Evolutionary conservation across 1,284 basidiomycete genomes (phyloP), one percentile per base, ranked within the genome.

Genomic region (Ustilago trichophora): DNA sequence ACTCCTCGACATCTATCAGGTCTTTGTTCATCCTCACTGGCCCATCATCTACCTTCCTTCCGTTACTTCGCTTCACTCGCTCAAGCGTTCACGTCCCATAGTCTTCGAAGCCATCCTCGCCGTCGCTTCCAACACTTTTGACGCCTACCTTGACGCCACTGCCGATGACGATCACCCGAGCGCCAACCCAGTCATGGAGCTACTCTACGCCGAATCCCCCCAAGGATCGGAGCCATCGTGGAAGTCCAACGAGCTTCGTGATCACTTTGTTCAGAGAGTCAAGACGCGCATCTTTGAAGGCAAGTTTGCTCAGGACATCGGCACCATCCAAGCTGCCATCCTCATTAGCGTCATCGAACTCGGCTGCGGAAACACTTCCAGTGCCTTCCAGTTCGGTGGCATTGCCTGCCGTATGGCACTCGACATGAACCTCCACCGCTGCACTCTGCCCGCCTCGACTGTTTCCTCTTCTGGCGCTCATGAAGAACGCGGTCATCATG

Each of bases 1-100:
- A 6, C 62, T 71, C 5, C 47, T 73, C 22, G 54, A 63, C 38
- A 65, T 70, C 38, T 73, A 70, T 40, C 53, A 52, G 21, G 57
- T 59, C 19, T 73, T 71, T 37, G 52, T 71, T 9, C 71, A 73
- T 45, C 66, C 71, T 18, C 71, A 70, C 25, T 73, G 71, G 71
- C 71, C 71, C 27, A 63, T 73, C 55, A 45, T 73, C 54, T 73
- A 73, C 22, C 51, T 69, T 12, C 71, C 71, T 3, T 59, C 68
- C n/a, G 27, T 73, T 42, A 46, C 56, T 10, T 66, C 67, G 29
- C 62, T 73, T 3, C 62, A 60, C 18, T 55, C 56, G 27, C 64
- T 73, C 38, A 53, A 47, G 26, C 42, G 43, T 6, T 35, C 52
- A 10, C 43, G 58, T 24, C 71, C 71, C 18, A 48, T 71, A 18